Percentiles rank a stretch among this genome's conserved stretches.
Evolutionary conservation across 192 early-diverging fungal genomes (phyloP).

Genomic region (Anaeromyces robustus): DNA sequence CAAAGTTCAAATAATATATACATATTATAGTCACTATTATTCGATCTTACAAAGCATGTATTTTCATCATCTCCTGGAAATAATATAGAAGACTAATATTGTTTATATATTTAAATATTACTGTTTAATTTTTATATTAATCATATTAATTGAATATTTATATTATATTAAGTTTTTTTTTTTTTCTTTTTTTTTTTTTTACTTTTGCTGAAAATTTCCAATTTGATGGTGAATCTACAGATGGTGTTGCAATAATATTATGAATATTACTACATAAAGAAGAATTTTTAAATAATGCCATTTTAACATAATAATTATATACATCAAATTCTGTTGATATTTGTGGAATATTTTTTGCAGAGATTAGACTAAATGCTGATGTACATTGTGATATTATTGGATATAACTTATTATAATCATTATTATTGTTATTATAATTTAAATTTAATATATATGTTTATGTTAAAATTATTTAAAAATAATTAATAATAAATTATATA

Average conservation of each 20-base stretch:
- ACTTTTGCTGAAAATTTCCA: conserved; percentile 30
- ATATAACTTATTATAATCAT: too few species aligned
- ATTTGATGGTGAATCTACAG: conserved; percentile 8
- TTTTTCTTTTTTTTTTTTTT: too few species aligned
- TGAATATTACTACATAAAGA: conserved; percentile 29
- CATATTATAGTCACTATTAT: conserved; percentile 23
- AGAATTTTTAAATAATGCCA: conserved; percentile 25
- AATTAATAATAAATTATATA: too few species aligned
- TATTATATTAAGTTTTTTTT: too few species aligned
- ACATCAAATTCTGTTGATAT: conserved; percentile 8
- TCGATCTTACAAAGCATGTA: conserved; percentile 21
- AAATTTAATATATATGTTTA: too few species aligned
- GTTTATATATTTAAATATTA: too few species aligned
- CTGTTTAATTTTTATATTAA: too few species aligned
- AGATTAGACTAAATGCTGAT: conserved; percentile 21
- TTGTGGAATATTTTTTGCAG: conserved; percentile 14
- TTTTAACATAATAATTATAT: conserved; percentile 22
- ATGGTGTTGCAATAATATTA: conserved; percentile 13
- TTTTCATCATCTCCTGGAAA: conserved; percentile 31
- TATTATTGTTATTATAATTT: too few species aligned
- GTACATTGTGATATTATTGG: conserved; percentile 15
- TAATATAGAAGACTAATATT: conserved; percentile 22
- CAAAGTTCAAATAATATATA: conserved; percentile 28
- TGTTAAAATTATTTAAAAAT: too few species aligned
- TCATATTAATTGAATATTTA: too few species aligned